Conservation (phyloP, 2,329 filamentous ascomycete species). For the Talaromyces funiculosus region DNA sequence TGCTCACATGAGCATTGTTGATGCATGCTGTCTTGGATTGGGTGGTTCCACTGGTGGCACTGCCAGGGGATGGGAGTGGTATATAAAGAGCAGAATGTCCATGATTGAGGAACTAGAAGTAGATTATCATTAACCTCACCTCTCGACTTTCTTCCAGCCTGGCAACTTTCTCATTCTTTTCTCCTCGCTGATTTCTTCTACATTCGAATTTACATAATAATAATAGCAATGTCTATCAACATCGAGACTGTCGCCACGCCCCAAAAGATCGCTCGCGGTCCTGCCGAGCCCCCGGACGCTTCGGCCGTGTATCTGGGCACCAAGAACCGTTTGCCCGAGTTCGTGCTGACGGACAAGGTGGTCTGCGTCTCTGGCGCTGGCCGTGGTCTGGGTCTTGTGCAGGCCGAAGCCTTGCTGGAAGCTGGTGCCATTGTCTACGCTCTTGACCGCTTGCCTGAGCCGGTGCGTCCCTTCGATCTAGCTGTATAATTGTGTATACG, state of each 20-base stretch:
- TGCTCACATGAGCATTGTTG: constrained; percentile 11
- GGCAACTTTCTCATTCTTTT: too few species aligned
- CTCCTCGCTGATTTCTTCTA: background rate
- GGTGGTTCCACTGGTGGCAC: background rate
- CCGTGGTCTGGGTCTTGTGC: constrained; percentile 65
- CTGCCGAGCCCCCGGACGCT: constrained; percentile 20
- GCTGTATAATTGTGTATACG: too few species aligned
- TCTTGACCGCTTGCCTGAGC: constrained; percentile 39
- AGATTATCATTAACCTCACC: background rate
- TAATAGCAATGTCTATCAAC: constrained; percentile 11
- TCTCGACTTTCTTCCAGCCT: background rate
- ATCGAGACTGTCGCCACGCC: constrained; percentile 12
- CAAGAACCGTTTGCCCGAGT: constrained; percentile 58
- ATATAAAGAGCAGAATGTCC: constrained; percentile 5
- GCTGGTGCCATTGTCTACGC: constrained; percentile 60
- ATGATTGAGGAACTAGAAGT: background rate
- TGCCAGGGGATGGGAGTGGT: background rate
- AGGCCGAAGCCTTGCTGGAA: constrained; percentile 68
- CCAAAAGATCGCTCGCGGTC: constrained; percentile 9
- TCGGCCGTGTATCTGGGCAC: constrained; percentile 27
- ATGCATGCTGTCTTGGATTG: background rate
- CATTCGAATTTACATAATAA: background rate
- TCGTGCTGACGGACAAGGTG: constrained; percentile 65
- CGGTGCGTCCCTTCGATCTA: constrained; percentile 22
- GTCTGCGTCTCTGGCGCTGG: constrained; percentile 67